Evolutionary conservation across 768 basidiomycete species (phyloP), one percentile per base, ranked within the genome.

Genomic region (Leccinum uliginosum): DNA sequence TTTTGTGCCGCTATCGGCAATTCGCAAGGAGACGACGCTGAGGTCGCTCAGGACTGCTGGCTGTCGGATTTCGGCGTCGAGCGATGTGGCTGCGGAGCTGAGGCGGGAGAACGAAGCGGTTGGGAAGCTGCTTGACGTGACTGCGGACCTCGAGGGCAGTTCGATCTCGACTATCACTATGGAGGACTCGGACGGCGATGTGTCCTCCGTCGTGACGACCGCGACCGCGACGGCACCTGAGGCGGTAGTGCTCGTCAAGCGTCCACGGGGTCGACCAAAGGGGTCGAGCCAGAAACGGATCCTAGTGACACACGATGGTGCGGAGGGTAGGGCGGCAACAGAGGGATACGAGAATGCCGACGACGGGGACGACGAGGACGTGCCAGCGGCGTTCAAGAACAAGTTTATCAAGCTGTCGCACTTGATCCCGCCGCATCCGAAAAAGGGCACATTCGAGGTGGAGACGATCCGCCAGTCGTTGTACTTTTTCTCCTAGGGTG

Each of bases 401-500:
- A 85, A 83, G 76, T 93, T 93, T 68, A 81, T 97, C 53, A 78
- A 83, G 62, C 72, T 98, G 45, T 72, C 76, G 30, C 87, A 91
- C 62, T 61, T 95, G 62, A 71, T 98, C 19, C 94, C 94, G 0
- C 87, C 85, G 0, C 71, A 93, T 21, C 96, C 96, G 0, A 68
- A 82, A 71, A 92, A 91, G 75, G 96, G 96, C 53, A 76, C 77
- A 55, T 97, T 98, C 70, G 82, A 91, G 61, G 92, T 98, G 59
- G 78, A 83, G 64, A 78, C 77, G 58, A 94, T 98, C 73, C 87
- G 87, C 69, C 73, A 83, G 56, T 91, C 89, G 44, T 78, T 80
- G 35, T 98, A 98, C 73, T 98, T 98, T 82, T 98, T 98, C 80
- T 95, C 93, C 43, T 97, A 81, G 50, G 35, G 14, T 19, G 7